Percentiles rank a stretch among this genome's conserved stretches.
These are phyloP conservation scores for Neurospora sp. DNA, from an alignment of 2,329 filamentous ascomycete species.

Conservation along the genomic window DNA sequence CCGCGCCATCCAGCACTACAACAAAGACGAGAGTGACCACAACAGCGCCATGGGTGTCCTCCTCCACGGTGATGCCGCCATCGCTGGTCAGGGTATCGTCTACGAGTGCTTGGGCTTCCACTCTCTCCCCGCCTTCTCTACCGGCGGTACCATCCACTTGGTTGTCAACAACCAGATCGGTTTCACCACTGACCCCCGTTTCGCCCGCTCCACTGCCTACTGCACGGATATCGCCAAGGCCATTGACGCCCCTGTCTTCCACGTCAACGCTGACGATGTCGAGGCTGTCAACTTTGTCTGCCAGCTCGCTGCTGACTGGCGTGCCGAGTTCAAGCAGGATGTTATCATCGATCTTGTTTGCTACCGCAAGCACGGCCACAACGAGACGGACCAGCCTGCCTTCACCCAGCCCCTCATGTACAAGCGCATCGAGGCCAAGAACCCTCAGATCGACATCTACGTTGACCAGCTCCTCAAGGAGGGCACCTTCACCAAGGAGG, in stretches of 20 bases:
- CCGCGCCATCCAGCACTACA: conserved; percentile 96
- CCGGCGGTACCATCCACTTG: conserved; percentile 91
- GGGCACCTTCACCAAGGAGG: conserved; percentile 92
- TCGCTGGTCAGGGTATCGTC: conserved; percentile 91
- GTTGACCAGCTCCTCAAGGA: conserved; percentile 83
- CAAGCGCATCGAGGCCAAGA: conserved; percentile 84
- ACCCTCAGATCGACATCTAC: conserved; percentile 81
- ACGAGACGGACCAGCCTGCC: conserved; percentile 97
- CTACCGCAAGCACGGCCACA: conserved; percentile 98
- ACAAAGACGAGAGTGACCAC: conserved; percentile 87
- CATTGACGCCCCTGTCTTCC: conserved; percentile 96
- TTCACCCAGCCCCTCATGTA: conserved; percentile 99
- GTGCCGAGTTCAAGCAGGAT: conserved; percentile 96
- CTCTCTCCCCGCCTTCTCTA: conserved; percentile 89
- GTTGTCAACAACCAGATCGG: conserved; percentile 99
- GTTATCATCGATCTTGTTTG: conserved; percentile 97
- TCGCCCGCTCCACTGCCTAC: conserved; percentile 94
- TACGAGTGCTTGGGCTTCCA: conserved; percentile 99
- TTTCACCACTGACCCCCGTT: conserved; percentile 97
- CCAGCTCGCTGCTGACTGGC: conserved; percentile 94
- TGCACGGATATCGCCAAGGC: conserved; percentile 99
- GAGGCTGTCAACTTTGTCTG: conserved; percentile 98
- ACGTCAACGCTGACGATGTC: conserved; percentile 97
- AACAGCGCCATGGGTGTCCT: conserved; percentile 89
- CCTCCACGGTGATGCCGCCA: conserved; percentile 93